These are phyloP conservation scores for Phytopythium vexans DNA, from an alignment of 352 stramenopile genomes.

Conservation along the genomic window DNA sequence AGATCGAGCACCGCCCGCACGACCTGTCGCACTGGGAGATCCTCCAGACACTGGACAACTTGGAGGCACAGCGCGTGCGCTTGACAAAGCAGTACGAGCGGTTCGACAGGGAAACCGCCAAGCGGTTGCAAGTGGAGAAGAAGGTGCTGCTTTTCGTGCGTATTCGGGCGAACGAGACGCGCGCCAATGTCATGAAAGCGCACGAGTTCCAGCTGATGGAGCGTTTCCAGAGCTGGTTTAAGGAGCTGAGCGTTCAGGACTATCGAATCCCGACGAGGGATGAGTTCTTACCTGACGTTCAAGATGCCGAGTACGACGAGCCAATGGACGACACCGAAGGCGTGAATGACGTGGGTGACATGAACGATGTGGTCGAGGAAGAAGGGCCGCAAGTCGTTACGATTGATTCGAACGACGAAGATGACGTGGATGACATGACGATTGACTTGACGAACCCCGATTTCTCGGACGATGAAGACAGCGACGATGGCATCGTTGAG, in stretches of 20 bases:
- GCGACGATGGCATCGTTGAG: constrained; percentile 2
- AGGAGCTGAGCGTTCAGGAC: constrained; percentile 3
- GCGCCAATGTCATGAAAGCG: constrained; percentile 31
- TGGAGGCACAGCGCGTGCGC: constrained; percentile 27
- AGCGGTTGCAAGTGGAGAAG: constrained; percentile 53
- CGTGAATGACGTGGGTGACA: constrained; percentile 1
- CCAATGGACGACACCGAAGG: not conserved
- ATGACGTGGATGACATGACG: constrained; percentile 20
- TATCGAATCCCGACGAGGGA: not conserved
- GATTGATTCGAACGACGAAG: constrained; percentile 8
- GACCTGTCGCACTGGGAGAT: constrained; percentile 38
- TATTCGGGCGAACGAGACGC: constrained; percentile 32
- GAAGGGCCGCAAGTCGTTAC: constrained; percentile 5
- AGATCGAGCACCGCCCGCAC: constrained; percentile 27
- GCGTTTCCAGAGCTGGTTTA: constrained; percentile 53
- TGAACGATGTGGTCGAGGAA: constrained; percentile 8
- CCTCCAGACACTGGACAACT: constrained; percentile 39
- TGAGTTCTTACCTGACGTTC: not conserved
- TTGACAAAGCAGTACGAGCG: constrained; percentile 33
- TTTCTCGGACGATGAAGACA: constrained; percentile 3
- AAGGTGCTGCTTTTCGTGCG: constrained; percentile 62
- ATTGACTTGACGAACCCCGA: constrained; percentile 20
- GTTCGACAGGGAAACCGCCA: constrained; percentile 35
- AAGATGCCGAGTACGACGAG: constrained; percentile 1
- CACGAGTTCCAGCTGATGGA: constrained; percentile 47